These are phyloP conservation scores for Acanthamoeba divionensis DNA, from an alignment of 208 protist genomes.

Conservation along the genomic window DNA sequence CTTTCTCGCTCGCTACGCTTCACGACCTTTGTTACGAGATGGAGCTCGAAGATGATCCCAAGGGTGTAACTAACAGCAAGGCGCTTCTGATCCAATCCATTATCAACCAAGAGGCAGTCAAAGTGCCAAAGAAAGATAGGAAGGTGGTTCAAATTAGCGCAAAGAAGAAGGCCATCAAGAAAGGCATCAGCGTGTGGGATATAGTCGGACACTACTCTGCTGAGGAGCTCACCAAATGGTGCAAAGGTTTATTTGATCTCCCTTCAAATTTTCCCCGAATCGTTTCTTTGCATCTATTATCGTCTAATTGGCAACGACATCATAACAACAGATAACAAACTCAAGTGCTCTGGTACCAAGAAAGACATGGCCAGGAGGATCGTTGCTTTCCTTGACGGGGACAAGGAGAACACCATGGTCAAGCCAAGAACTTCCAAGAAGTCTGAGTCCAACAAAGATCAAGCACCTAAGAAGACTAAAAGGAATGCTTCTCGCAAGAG, in stretches of 20 bases:
- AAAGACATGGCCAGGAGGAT: constrained; percentile 49
- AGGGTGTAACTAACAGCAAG: neutral
- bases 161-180: constrained; percentile 41
- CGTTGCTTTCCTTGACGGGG: constrained; percentile 32
- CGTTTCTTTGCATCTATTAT: no score
- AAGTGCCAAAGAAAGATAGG: constrained; percentile 7
- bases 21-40: constrained; percentile 34
- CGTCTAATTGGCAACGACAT: no score
- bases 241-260: no score
- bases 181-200: neutral
- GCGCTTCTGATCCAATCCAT: constrained; percentile 15
- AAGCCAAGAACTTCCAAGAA: neutral
- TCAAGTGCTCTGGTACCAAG: constrained; percentile 9
- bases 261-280: no score
- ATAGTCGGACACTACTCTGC: neutral
- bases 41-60: neutral
- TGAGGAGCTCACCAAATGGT: constrained; percentile 35
- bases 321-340: constrained; percentile 9
- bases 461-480: neutral
- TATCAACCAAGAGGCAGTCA: neutral
- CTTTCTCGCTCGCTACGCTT: neutral
- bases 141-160: neutral
- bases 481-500: neutral
- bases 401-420: constrained; percentile 48
- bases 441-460: no score